These are phyloP conservation scores for Miscanthus lutarioriparius DNA, from an alignment of 176 grass and related monocot genomes.

Conservation along the genomic window DNA sequence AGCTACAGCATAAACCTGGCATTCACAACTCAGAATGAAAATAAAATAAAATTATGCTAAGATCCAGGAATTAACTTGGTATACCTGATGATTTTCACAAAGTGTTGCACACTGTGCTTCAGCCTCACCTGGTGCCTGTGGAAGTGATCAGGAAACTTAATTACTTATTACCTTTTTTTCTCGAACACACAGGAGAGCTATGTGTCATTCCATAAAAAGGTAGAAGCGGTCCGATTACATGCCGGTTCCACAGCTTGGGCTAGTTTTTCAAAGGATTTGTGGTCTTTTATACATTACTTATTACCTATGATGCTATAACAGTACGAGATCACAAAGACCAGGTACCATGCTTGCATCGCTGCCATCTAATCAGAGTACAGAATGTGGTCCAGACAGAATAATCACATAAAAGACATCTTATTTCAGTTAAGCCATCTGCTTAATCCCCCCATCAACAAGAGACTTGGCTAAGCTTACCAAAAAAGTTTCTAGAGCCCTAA, in stretches of 20 bases:
- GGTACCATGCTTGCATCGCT: slow-evolving; percentile 18
- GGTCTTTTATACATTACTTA: not conserved
- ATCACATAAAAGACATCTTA: slow-evolving; percentile 2
- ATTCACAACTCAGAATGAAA: slow-evolving; percentile 28
- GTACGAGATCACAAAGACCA: not conserved
- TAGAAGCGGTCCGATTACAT: not conserved
- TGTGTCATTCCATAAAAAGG: not conserved
- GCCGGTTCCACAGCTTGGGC: not conserved
- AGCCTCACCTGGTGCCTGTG: slow-evolving; percentile 90
- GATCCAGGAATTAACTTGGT: slow-evolving; percentile 22
- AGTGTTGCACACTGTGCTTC: slow-evolving; percentile 92
- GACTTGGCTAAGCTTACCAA: not conserved
- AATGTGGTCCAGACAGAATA: slow-evolving; percentile 15
- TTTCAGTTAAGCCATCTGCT: not conserved
- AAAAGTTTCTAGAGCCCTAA: slow-evolving; percentile 4
- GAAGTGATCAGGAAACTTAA: slow-evolving; percentile 23
- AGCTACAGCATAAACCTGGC: slow-evolving; percentile 82
- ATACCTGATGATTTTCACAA: slow-evolving; percentile 75
- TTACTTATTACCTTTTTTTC: not conserved
- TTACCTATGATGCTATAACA: not conserved
- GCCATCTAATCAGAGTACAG: slow-evolving; percentile 1
- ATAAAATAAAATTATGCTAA: slow-evolving; percentile 30
- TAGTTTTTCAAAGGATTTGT: not conserved
- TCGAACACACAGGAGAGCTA: not conserved
- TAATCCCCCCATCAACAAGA: not conserved